Conservation (phyloP, 495 filamentous ascomycete genomes). For the Penicillium canariense region DNA sequence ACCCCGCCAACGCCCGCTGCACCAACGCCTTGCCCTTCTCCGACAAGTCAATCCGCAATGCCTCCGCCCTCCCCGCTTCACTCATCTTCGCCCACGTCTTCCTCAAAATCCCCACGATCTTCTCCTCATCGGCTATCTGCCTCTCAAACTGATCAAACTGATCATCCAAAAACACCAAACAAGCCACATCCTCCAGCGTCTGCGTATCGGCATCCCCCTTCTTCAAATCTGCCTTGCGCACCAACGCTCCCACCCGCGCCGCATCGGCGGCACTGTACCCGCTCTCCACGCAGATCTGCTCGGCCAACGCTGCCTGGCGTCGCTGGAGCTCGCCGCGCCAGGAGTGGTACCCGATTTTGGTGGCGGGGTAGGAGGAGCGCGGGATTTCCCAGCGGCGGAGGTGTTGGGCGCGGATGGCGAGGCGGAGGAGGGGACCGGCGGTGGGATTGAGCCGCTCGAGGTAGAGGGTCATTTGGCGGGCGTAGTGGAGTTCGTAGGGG, state of each 20-base stretch:
- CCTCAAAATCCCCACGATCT: constrained; percentile 66
- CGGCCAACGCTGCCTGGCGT: constrained; percentile 61
- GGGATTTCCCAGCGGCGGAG: constrained; percentile 80
- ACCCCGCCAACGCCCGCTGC: constrained; percentile 56
- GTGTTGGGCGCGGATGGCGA: constrained; percentile 81
- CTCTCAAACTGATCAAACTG: constrained; percentile 76
- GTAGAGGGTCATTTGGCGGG: constrained; percentile 71
- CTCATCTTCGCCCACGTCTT: constrained; percentile 90
- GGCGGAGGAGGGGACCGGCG: constrained; percentile 60
- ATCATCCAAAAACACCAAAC: constrained; percentile 81
- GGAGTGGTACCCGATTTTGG: constrained; percentile 66
- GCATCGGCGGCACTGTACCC: constrained; percentile 50
- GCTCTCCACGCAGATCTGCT: constrained; percentile 50
- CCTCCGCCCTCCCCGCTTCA: constrained; percentile 61
- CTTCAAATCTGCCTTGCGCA: constrained; percentile 64
- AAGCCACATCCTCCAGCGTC: constrained; percentile 79
- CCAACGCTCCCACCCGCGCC: constrained; percentile 54
- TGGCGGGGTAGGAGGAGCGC: constrained; percentile 64
- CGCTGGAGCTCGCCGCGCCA: constrained; percentile 73
- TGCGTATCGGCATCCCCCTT: constrained; percentile 62
- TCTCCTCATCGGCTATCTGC: constrained; percentile 62
- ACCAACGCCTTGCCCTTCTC: constrained; percentile 59
- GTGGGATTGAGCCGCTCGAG: constrained; percentile 52
- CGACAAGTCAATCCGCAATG: constrained; percentile 61
- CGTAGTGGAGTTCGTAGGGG: constrained; percentile 79